These are phyloP conservation scores for Torulaspora gathmanii DNA, from an alignment of 805 yeast species.

Conservation along the genomic window DNA sequence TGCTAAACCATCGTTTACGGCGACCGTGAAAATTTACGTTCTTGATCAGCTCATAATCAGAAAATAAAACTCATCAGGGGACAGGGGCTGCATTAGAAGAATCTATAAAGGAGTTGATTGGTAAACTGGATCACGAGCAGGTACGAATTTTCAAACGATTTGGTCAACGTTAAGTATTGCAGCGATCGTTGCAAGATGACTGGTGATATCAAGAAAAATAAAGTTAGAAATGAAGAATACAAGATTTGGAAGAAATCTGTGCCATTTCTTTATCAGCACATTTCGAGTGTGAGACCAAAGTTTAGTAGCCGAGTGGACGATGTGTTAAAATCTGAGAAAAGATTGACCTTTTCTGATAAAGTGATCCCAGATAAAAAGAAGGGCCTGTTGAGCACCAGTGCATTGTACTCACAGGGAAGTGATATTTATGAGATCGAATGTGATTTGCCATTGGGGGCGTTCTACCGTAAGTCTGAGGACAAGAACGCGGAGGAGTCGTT, in stretches of 20 bases:
- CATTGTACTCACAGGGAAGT: slow-evolving; percentile 32
- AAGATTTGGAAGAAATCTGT: slow-evolving; percentile 80
- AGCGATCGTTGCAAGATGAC: slow-evolving; percentile 4
- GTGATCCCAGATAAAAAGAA: slow-evolving; percentile 32
- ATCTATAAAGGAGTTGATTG: slow-evolving; percentile 1
- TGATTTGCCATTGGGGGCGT: slow-evolving; percentile 29
- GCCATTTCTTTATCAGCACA: slow-evolving; percentile 58
- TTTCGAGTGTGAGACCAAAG: slow-evolving; percentile 38
- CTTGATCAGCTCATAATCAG: slow-evolving; percentile 2
- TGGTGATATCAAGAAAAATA: slow-evolving; percentile 30
- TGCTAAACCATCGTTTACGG: slow-evolving; percentile 8
- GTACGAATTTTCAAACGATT: neutral
- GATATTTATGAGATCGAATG: slow-evolving; percentile 32
- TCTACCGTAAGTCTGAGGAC: slow-evolving; percentile 11
- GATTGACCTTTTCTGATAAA: slow-evolving; percentile 27
- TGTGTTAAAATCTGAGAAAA: slow-evolving; percentile 22
- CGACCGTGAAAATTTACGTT: slow-evolving; percentile 2
- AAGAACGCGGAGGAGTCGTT: slow-evolving; percentile 23
- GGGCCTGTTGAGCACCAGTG: slow-evolving; percentile 25
- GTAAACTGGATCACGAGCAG: neutral
- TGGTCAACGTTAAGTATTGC: neutral
- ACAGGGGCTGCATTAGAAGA: slow-evolving; percentile 1
- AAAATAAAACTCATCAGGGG: slow-evolving; percentile 9
- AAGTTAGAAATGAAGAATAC: slow-evolving; percentile 69
- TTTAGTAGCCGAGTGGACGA: slow-evolving; percentile 34